phyloP scores from a whole-genome alignment of 1,139 yeast genomes.

The Hanseniaspora uvarum region DNA sequence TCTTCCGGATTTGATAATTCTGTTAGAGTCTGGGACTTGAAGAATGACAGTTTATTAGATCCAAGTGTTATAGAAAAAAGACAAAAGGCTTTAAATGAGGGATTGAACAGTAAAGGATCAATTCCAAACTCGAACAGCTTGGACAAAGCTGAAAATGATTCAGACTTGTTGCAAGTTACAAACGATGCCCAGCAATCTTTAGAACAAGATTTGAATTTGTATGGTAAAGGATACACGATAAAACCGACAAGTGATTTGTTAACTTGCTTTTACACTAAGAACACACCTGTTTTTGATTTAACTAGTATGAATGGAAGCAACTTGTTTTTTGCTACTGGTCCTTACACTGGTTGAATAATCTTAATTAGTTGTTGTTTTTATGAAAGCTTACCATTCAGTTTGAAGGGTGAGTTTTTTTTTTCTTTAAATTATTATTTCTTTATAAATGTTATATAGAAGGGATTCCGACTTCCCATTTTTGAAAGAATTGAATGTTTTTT shows the following conservation, averaged over 20 bases:
- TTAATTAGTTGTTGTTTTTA: background rate
- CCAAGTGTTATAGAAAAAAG: constrained; percentile 3
- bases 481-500: constrained; percentile 13
- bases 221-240: constrained; percentile 51
- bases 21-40: constrained; percentile 92
- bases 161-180: constrained; percentile 23
- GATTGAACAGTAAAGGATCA: background rate
- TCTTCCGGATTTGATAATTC: constrained; percentile 91
- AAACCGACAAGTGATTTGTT: constrained; percentile 79
- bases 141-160: constrained; percentile 67
- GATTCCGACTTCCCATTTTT: constrained; percentile 69
- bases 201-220: constrained; percentile 31
- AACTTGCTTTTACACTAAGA: constrained; percentile 88
- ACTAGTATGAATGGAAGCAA: constrained; percentile 76
- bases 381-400: too few species aligned
- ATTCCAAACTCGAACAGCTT: constrained; percentile 47
- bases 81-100: constrained; percentile 3
- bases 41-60: constrained; percentile 44
- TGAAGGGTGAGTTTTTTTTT: too few species aligned
- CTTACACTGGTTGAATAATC: constrained; percentile 31
- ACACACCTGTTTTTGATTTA: constrained; percentile 87
- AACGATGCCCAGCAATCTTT: constrained; percentile 33
- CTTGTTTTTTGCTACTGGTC: constrained; percentile 87
- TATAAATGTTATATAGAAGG: constrained; percentile 37
- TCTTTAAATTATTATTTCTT: too few species aligned